Base-by-base conservation (phyloP, 768 basidiomycete species). In the Thelephora ganbajun region DNA sequence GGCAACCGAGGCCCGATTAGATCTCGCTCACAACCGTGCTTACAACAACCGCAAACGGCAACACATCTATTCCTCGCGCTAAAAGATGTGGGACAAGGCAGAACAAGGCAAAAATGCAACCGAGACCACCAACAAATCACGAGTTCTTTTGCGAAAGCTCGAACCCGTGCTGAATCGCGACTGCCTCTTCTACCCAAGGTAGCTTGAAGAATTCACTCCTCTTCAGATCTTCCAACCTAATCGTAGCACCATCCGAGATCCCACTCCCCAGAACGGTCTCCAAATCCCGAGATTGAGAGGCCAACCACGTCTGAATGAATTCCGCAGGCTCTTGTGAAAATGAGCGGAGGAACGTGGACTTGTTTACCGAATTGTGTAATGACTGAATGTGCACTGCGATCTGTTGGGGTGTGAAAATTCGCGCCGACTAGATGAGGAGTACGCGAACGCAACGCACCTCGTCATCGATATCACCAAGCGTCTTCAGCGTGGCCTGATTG, bases 181-280 rank as follows among this genome's bases (percentile, higher is more conserved):
- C 80, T 5, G 89, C 90, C 69, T 86, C 70, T 19, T 85, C 82
- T 11, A 96, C 90, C 92, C 92, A 97, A 3, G 90, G 87, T 58
- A 94, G 63, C 51, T 74, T 71, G 73, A 96, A 97, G 65, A 91
- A 85, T 60, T 96, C 91, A 57, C 86, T 91, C 45, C 89, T 67
- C 51, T 81, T 74, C 47, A 96, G 65, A 59, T 96, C 91, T 54
- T 94, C 91, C 49, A 87, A 86, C n/a, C 86, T 67, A 9, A 93
- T 74, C 2, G 79, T 79, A 58, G 77, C 71, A 22, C 83, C 84
- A 53, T 87, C 84, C 35, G 77, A 80, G 2, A 83, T 78, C 1
- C 89, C 90, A 59, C 83, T 88, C 26, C 89, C 90, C n/a, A 96
- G 70, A 49, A 93, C 72, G 49, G 77, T 83, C 65, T 93, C 89